Percentiles rank a stretch among this genome's conserved stretches.
Conservation (phyloP, 2,329 filamentous ascomycete species). For the Xylariaceae sp. region DNA sequence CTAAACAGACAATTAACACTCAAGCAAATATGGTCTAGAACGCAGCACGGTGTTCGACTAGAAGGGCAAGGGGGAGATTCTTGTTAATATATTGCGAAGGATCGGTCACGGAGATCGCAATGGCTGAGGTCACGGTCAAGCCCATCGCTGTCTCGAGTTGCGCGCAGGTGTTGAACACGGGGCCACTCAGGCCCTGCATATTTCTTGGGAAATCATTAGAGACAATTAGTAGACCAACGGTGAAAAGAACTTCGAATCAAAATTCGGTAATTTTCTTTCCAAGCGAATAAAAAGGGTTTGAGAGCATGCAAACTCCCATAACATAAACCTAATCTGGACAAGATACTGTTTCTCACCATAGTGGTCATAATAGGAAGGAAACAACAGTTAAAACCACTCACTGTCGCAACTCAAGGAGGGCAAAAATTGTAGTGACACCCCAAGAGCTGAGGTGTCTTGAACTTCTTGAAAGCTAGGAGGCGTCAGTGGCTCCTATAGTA, state of each 20-base stretch:
- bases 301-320: too few relatives aligned
- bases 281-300: too few relatives aligned
- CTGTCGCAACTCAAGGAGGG: too few relatives aligned
- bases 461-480: too few relatives aligned
- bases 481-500: not conserved
- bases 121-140: slow-evolving; percentile 10
- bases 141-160: slow-evolving; percentile 23
- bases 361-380: too few relatives aligned
- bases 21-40: slow-evolving; percentile 19
- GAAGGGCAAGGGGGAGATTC: slow-evolving; percentile 10
- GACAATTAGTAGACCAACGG: slow-evolving; percentile 8
- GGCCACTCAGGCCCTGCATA: slow-evolving; percentile 16
- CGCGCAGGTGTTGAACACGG: slow-evolving; percentile 22
- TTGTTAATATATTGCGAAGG: slow-evolving; percentile 1
- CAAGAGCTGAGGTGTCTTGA: too few relatives aligned
- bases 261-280: too few relatives aligned
- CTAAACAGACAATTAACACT: not conserved
- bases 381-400: too few relatives aligned
- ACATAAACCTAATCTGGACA: too few relatives aligned
- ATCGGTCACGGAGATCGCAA: slow-evolving; percentile 13
- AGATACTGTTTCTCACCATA: too few relatives aligned
- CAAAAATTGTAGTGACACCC: too few relatives aligned
- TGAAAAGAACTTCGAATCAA: too few relatives aligned
- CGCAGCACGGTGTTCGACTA: slow-evolving; percentile 15
- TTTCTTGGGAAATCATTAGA: slow-evolving; percentile 16